These are phyloP conservation scores for Ganoderma boninense DNA, from an alignment of 1,284 basidiomycete genomes.

Conservation along the genomic window DNA sequence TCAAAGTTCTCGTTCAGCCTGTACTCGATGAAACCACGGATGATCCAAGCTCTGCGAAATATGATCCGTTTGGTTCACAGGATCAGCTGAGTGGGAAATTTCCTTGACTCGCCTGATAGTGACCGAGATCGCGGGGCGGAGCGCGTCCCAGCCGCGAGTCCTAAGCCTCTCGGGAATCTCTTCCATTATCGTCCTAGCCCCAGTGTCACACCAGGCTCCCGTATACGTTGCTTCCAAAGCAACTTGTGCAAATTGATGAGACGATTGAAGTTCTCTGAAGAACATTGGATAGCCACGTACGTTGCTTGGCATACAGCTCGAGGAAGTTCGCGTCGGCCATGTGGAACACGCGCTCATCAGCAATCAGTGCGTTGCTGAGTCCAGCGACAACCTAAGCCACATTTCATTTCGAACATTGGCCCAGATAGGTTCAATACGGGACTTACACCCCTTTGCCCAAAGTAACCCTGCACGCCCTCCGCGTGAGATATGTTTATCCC, in stretches of 20 bases:
- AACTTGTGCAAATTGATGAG: conserved; percentile 32
- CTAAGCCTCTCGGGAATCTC: conserved; percentile 44
- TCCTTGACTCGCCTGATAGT: conserved; percentile 48
- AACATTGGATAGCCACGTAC: conserved; percentile 30
- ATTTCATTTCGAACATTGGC: not conserved
- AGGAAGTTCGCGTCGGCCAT: conserved; percentile 35
- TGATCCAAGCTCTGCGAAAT: conserved; percentile 13
- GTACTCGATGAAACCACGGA: conserved; percentile 42
- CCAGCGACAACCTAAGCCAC: conserved; percentile 35
- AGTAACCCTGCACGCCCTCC: conserved; percentile 6
- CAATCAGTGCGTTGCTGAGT: conserved; percentile 45
- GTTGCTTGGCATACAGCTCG: conserved; percentile 46
- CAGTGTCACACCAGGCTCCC: conserved; percentile 44
- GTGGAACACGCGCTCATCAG: conserved; percentile 46
- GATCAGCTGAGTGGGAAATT: not conserved
- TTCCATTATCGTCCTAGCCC: conserved; percentile 42
- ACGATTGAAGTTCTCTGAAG: not conserved
- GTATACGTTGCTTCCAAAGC: conserved; percentile 38
- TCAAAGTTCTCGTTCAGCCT: conserved; percentile 14
- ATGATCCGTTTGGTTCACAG: not conserved
- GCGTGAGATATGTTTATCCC: not conserved
- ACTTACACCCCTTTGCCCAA: conserved; percentile 14
- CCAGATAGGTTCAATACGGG: not conserved
- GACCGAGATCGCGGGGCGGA: conserved; percentile 46
- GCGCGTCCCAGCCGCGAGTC: conserved; percentile 46